These are phyloP conservation scores for Dactylellina haptotyla DNA, from an alignment of 2,329 filamentous ascomycete species.

Conservation along the genomic window DNA sequence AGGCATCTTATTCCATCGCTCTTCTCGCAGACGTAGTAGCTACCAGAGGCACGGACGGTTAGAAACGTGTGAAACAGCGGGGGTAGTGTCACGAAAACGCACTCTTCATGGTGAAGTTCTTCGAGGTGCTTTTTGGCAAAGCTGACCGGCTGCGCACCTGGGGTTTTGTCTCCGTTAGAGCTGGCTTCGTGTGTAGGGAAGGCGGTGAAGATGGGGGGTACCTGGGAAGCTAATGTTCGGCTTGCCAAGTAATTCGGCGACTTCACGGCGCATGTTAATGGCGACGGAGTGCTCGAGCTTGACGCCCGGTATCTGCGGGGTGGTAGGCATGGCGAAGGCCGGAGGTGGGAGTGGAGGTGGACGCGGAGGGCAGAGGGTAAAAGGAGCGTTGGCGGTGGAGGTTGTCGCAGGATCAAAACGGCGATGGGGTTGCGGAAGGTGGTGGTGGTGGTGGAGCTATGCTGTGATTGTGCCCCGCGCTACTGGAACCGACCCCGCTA, in stretches of 20 bases:
- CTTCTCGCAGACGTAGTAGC: conserved; percentile 98
- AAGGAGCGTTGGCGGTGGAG: neutral
- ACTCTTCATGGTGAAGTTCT: conserved; percentile 84
- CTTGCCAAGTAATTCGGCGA: conserved; percentile 78
- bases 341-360: neutral
- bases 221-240: conserved; percentile 78
- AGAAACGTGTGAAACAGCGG: neutral
- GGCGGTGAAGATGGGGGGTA: conserved; percentile 18
- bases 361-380: neutral
- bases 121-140: conserved; percentile 83
- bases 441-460: conserved; percentile 3
- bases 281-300: conserved; percentile 73
- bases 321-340: conserved; percentile 27
- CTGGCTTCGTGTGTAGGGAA: neutral
- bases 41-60: conserved; percentile 59
- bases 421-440: neutral
- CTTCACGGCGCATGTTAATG: conserved; percentile 73
- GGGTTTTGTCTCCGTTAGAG: neutral
- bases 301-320: conserved; percentile 69
- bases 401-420: neutral
- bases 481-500: conserved; percentile 25
- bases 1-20: conserved; percentile 95
- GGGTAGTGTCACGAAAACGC: conserved; percentile 59
- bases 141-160: conserved; percentile 86
- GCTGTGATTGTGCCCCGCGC: conserved; percentile 21